These are phyloP conservation scores for Saturnispora dispora DNA, from an alignment of 805 yeast species.

Conservation along the genomic window DNA sequence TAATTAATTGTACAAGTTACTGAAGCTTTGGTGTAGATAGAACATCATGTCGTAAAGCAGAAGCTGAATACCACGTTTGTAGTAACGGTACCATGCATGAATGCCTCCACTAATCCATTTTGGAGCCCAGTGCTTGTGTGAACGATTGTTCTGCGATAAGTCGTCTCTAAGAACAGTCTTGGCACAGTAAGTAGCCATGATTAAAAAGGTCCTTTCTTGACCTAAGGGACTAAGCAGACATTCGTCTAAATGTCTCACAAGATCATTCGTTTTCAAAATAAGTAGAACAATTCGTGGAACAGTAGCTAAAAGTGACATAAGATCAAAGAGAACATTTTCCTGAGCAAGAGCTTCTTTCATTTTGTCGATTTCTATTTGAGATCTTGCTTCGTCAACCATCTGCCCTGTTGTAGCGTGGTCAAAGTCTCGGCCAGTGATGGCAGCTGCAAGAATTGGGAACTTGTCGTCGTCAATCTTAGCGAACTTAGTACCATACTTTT, in stretches of 20 bases:
- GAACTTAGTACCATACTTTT: slow-evolving; percentile 61
- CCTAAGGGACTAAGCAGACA: slow-evolving; percentile 74
- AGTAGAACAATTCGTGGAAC: slow-evolving; percentile 83
- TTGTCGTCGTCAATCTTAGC: slow-evolving; percentile 72
- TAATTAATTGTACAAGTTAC: slow-evolving; percentile 2
- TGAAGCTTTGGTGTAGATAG: slow-evolving; percentile 3
- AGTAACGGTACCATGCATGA: slow-evolving; percentile 26
- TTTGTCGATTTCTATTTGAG: slow-evolving; percentile 50
- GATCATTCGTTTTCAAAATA: slow-evolving; percentile 87
- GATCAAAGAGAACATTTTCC: slow-evolving; percentile 55
- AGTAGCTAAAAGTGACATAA: slow-evolving; percentile 68
- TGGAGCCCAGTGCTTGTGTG: slow-evolving; percentile 14
- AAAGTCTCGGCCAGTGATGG: slow-evolving; percentile 90
- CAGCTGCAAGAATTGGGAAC: slow-evolving; percentile 81
- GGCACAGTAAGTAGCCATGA: slow-evolving; percentile 88
- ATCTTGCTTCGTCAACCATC: slow-evolving; percentile 39
- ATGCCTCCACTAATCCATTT: slow-evolving; percentile 22
- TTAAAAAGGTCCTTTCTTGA: slow-evolving; percentile 75
- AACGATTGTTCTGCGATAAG: slow-evolving; percentile 5
- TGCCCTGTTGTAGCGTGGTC: slow-evolving; percentile 63
- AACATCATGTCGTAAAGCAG: slow-evolving; percentile 27
- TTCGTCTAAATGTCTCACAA: slow-evolving; percentile 85
- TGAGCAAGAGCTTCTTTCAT: slow-evolving; percentile 60
- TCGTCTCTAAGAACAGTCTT: slow-evolving; percentile 65
- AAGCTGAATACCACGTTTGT: slow-evolving; percentile 26